Evolutionary conservation across 1,284 basidiomycete species (phyloP), one percentile per base, ranked within the genome.

Genomic region (Lignosus rhinocerotis): DNA sequence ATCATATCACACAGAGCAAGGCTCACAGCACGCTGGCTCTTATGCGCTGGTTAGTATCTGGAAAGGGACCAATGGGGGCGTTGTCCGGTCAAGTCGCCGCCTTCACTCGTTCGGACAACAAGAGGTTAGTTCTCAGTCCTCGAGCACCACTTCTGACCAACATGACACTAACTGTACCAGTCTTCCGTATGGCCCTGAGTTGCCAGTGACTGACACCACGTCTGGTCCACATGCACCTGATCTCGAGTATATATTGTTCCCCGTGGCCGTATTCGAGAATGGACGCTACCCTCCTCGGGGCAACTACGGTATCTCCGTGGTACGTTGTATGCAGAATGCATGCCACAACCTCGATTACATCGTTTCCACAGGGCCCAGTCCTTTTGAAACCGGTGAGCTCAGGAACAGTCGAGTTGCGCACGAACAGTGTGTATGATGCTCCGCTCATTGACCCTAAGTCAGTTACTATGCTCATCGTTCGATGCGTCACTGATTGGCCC

Each of bases 381-480:
- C 52, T 65, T 0, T 46, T 74, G 21, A 65, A 68, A 30, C 71
- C 73, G 2, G 52, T 61, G 11, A 73, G 70, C 47, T 56, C 62
- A 6, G 80, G 80, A 0, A 67, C 65, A 0, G 68, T 82, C 36
- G 72, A 66, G 4, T 64, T 81, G 33, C 64, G 66, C 43, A 73
- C 72, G 4, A 62, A 62, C 3, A 73, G 72, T 47, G 69, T 73
- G 0, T 75, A 68, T 49, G 77, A 78, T 42, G 62, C 72, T 5
- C 78, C 80, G 0, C 41, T 72, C 9, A 78, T 81, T 58, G 73
- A 80, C 59, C 75, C 77, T 25, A 73, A 76, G 70, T 72, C 65
- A 33, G 74, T 69, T 2, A 17, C 12, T 17, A 32, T 25, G 6
- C 10, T 43, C 41, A 17, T 43, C 16, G 6, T 43, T 17, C n/a